phyloP scores from a whole-genome alignment of 768 basidiomycete species.

The Ramaria sp. region DNA sequence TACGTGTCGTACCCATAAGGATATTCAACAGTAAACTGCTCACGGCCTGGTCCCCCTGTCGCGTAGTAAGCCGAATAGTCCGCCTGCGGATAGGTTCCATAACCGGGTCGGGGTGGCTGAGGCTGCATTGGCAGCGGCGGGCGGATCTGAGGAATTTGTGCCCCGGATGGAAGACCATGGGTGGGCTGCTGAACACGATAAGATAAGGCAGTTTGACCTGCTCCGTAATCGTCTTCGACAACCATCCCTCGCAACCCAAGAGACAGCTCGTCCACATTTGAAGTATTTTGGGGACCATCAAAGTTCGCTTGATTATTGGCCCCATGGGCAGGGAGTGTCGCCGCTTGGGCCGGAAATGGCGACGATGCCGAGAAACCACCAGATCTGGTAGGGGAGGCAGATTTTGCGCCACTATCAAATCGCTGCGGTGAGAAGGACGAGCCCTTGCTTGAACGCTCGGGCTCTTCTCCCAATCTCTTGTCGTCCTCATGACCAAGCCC shows the following conservation, averaged over 20 bases:
- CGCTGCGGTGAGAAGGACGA: constrained; percentile 46
- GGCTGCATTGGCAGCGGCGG: constrained; percentile 31
- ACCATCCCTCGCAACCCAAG: constrained; percentile 50
- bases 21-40: constrained; percentile 36
- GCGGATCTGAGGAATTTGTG: constrained; percentile 28
- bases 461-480: constrained; percentile 29
- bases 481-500: constrained; percentile 13
- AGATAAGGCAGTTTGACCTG: constrained; percentile 18
- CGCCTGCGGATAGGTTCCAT: constrained; percentile 38
- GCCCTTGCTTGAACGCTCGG: constrained; percentile 31
- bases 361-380: constrained; percentile 22
- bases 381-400: constrained; percentile 36
- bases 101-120: constrained; percentile 31
- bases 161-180: constrained; percentile 18
- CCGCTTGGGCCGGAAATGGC: constrained; percentile 4
- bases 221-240: constrained; percentile 42
- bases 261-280: constrained; percentile 42
- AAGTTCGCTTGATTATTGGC: constrained; percentile 20
- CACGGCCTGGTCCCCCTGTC: constrained; percentile 35
- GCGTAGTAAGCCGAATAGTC: constrained; percentile 54
- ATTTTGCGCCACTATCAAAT: constrained; percentile 35
- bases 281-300: constrained; percentile 29
- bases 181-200: constrained; percentile 29
- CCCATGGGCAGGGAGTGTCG: constrained; percentile 18
- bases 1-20: constrained; percentile 40